A percentile compares a stretch with the other conserved stretches of the same genome.
Evolutionary conservation across 768 basidiomycete species (phyloP).

Genomic region (Lactarius sanguifluus): DNA sequence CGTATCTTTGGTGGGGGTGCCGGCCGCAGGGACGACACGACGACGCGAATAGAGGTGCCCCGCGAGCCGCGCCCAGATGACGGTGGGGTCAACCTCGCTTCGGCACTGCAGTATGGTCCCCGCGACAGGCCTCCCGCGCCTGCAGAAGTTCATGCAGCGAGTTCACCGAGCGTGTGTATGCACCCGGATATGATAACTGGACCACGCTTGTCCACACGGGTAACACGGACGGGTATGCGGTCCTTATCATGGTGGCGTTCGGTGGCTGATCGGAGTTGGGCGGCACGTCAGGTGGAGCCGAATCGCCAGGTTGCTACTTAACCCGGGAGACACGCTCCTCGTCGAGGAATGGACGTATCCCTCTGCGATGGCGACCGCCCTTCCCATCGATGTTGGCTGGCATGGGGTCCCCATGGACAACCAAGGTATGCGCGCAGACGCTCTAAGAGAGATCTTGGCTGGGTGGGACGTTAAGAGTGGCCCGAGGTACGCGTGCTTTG

Average conservation of each 20-base stretch:
- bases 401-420: conserved; percentile 67
- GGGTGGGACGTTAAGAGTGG: conserved; percentile 58
- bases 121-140: conserved; percentile 52
- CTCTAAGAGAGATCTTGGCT: conserved; percentile 56
- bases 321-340: conserved; percentile 60
- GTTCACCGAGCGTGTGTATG: conserved; percentile 53
- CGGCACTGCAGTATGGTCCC: conserved; percentile 68
- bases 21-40: conserved; percentile 42
- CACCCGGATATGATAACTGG: conserved; percentile 62
- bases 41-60: conserved; percentile 51
- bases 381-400: conserved; percentile 44
- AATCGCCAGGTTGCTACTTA: conserved; percentile 57
- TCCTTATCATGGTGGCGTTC: not conserved
- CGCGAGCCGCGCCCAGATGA: conserved; percentile 52
- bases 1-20: conserved; percentile 44
- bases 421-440: conserved; percentile 64
- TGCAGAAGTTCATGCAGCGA: conserved; percentile 57
- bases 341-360: conserved; percentile 79
- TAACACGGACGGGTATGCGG: conserved; percentile 60
- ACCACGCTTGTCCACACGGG: conserved; percentile 57
- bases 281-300: conserved; percentile 49
- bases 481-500: not conserved
- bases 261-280: not conserved
- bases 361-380: conserved; percentile 43
- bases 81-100: conserved; percentile 57